phyloP scores from a whole-genome alignment of 352 stramenopile species.

The Phytophthora cajani region DNA sequence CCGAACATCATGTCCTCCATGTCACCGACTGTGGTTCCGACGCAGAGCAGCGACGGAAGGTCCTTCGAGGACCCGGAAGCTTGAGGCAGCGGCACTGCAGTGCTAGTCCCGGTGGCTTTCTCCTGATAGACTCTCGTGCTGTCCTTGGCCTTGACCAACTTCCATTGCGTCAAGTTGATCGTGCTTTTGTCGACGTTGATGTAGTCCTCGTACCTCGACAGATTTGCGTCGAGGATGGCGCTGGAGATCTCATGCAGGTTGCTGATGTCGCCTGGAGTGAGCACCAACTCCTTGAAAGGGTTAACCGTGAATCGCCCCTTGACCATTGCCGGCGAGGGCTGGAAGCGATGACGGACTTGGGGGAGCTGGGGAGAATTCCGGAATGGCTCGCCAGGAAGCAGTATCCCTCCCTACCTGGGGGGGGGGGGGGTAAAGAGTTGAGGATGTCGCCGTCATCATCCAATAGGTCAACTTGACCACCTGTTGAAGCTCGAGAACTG shows the following conservation, averaged over 20 bases:
- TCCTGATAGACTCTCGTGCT: constrained; percentile 33
- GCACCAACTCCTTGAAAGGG: constrained; percentile 37
- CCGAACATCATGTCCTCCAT: constrained; percentile 51
- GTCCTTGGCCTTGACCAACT: constrained; percentile 43
- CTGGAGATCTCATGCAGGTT: constrained; percentile 40
- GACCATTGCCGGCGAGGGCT: constrained; percentile 22
- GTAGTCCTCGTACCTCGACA: constrained; percentile 40
- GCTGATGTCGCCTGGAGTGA: constrained; percentile 27
- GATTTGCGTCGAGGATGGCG: constrained; percentile 37
- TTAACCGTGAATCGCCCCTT: constrained; percentile 47
- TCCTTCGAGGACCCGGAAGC: constrained; percentile 19
- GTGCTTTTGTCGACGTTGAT: constrained; percentile 28
- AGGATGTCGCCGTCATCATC: neutral
- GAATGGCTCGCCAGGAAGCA: constrained; percentile 8
- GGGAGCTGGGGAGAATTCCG: constrained; percentile 22
- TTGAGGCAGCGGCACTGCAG: constrained; percentile 21
- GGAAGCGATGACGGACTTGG: constrained; percentile 8
- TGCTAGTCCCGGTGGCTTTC: constrained; percentile 8
- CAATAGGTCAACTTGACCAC: constrained; percentile 7
- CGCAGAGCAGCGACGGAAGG: constrained; percentile 40
- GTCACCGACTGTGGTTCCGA: constrained; percentile 42
- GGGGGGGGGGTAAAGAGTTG: neutral
- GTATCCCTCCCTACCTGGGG: constrained; percentile 9
- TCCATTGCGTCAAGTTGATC: constrained; percentile 33
- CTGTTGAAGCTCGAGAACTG: constrained; percentile 18